These are phyloP conservation scores for Vitis vinifera DNA, from an alignment of 164 flowering plant species.

Conservation along the genomic window ASM3070453v1 NC_081810.1:2246001-2246500, in stretches of 20 bases:
- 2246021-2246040: constrained; percentile 38
- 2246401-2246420: constrained; percentile 82
- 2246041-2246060: constrained; percentile 46
- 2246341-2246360: constrained; percentile 91
- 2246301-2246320: constrained; percentile 76
- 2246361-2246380: constrained; percentile 90
- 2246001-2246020: constrained; percentile 34
- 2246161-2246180: constrained; percentile 75
- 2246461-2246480: constrained; percentile 36
- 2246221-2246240: constrained; percentile 66
- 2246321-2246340: constrained; percentile 83
- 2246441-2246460: constrained; percentile 73
- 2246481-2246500: constrained; percentile 41
- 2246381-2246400: constrained; percentile 94
- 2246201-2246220: constrained; percentile 79
- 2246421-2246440: constrained; percentile 92
- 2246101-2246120: constrained; percentile 81
- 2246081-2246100: constrained; percentile 35
- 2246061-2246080: constrained; percentile 16
- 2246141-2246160: constrained; percentile 80
- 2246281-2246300: constrained; percentile 45
- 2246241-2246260: constrained; percentile 62
- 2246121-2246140: constrained; percentile 58
- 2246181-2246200: constrained; percentile 59
- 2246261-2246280: constrained; percentile 68